A percentile compares a stretch with the other conserved stretches of the same genome.
Evolutionary conservation across 192 early-diverging fungal genomes (phyloP).

Genomic region (Pilobolus umbonatus): DNA sequence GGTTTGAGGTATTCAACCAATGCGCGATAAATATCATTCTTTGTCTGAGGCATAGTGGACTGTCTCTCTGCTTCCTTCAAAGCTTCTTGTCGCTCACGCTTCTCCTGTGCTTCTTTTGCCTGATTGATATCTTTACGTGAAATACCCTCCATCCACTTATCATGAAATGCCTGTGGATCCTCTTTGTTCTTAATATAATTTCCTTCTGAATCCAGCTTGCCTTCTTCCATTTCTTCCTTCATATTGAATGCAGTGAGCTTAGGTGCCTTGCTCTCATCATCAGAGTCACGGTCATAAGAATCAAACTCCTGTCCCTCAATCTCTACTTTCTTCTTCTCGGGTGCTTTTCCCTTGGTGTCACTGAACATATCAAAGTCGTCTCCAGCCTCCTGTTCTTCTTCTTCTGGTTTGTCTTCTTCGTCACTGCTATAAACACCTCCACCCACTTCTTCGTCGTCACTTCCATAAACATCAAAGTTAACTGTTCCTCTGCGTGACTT

Average conservation of each 20-base stretch:
- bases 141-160: constrained; percentile 65
- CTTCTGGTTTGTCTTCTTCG: constrained; percentile 23
- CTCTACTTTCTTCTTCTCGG: constrained; percentile 28
- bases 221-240: constrained; percentile 69
- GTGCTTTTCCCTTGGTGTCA: neutral
- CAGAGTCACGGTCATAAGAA: constrained; percentile 34
- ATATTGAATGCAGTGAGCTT: constrained; percentile 73
- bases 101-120: constrained; percentile 51
- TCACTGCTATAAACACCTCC: constrained; percentile 38
- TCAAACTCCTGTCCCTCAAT: constrained; percentile 52
- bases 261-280: constrained; percentile 44
- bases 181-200: constrained; percentile 69
- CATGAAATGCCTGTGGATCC: constrained; percentile 66
- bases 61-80: constrained; percentile 44
- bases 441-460: constrained; percentile 39
- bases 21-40: constrained; percentile 50
- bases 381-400: constrained; percentile 24
- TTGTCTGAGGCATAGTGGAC: constrained; percentile 40
- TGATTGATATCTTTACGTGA: constrained; percentile 50
- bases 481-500: constrained; percentile 46
- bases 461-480: constrained; percentile 41
- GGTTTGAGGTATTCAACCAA: constrained; percentile 55
- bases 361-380: constrained; percentile 65
- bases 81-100: constrained; percentile 33
- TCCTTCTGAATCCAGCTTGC: constrained; percentile 61